Evolutionary conservation across 805 yeast genomes (phyloP).

Genomic region (Candida peoriensis): DNA sequence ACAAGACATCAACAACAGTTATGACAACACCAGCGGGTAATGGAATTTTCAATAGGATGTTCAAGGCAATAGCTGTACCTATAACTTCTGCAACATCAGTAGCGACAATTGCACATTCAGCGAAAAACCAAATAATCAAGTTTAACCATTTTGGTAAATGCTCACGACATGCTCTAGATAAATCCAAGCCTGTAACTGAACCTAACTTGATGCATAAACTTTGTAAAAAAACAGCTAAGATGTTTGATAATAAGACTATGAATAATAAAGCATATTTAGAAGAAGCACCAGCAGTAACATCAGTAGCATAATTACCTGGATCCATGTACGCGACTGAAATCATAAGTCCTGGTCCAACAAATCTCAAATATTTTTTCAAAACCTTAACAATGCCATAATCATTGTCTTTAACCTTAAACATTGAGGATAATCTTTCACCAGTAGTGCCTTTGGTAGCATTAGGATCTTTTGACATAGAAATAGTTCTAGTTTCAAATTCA

Average conservation of each 20-base stretch:
- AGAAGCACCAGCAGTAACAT: slow-evolving; percentile 83
- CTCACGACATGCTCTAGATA: slow-evolving; percentile 77
- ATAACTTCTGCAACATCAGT: slow-evolving; percentile 94
- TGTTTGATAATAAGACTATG: slow-evolving; percentile 68
- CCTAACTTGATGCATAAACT: slow-evolving; percentile 82
- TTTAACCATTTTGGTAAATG: slow-evolving; percentile 68
- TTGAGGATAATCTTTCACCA: slow-evolving; percentile 1
- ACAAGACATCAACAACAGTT: slow-evolving; percentile 75
- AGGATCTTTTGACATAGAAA: neutral
- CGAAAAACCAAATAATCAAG: slow-evolving; percentile 59
- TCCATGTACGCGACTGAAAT: slow-evolving; percentile 90
- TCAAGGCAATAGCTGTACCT: slow-evolving; percentile 85
- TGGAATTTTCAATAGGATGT: slow-evolving; percentile 71
- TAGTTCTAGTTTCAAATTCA: neutral
- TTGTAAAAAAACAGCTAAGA: slow-evolving; percentile 81
- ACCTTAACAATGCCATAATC: slow-evolving; percentile 19
- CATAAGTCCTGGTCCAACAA: slow-evolving; percentile 85
- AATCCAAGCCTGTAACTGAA: slow-evolving; percentile 82
- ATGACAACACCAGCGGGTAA: slow-evolving; percentile 72
- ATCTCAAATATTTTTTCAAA: slow-evolving; percentile 52
- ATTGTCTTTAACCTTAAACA: slow-evolving; percentile 13
- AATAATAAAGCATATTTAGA: slow-evolving; percentile 70
- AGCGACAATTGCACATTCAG: slow-evolving; percentile 85
- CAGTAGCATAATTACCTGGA: slow-evolving; percentile 90
- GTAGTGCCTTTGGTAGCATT: neutral